Base-by-base conservation (phyloP, 345 rosid genomes). In the Hibiscus trionum region DNA sequence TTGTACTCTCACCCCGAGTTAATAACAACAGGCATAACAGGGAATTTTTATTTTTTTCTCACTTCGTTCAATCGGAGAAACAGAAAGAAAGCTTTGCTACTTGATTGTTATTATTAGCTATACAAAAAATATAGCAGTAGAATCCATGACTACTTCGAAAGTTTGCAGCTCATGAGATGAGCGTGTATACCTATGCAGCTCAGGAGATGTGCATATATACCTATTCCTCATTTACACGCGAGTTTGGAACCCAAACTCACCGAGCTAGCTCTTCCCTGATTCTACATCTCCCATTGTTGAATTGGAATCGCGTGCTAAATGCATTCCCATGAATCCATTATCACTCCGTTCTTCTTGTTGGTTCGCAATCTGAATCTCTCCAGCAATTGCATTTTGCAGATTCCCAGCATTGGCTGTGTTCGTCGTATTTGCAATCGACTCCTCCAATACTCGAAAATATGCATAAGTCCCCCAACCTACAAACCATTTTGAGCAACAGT, bases 401-500 rank as follows among this genome's bases (percentile, higher is more conserved):
- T 63, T 80, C 68, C 31, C 74, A 71, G 74, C 74, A 69, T 52
- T 73, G 11, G 65, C 49, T 57, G 77, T 82, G 71, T 66, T 82
- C 4, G 24, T n/a, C 5, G 19, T 14, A 42, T 35, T 52, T 52
- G 67, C 52, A 27, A 69, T 31, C 2, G 83, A 75, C 8, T 82
- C 89, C 72, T 80, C 88, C 81, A 90, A 66, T 35, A 76, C 80
- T 26, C 75, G 80, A 47, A 90, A 90, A 80, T 86, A 90, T 39
- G 90, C 93, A 65, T 90, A 90, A 33, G 96, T 84, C 46, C 90
- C 89, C 89, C 91, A 90, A 63, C 86, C 93, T 88, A 62, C 42
- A 78, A 62, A 44, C 61, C 62, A 24, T 64, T 21, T 49, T 7
- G 3, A 1, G 17, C 15, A 16, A 66, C 61, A 61, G 19, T 39